Evolutionary conservation across 2,329 filamentous ascomycete genomes (phyloP).

Genomic region (Dothidotthia symphoricarpi): DNA sequence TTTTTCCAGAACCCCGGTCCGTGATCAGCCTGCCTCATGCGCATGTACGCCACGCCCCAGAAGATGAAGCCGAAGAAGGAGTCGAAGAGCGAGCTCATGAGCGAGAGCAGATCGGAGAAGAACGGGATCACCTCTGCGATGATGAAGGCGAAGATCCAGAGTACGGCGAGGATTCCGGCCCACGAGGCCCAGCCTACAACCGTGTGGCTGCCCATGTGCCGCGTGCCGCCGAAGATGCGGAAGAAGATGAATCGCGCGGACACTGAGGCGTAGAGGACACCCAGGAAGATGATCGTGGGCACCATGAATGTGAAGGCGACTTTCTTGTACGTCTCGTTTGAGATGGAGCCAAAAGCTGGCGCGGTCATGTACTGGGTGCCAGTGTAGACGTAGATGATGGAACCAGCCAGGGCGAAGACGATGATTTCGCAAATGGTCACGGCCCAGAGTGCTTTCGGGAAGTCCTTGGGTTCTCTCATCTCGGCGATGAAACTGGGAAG

Average conservation of each 20-base stretch:
- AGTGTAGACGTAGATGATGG: conserved; percentile 80
- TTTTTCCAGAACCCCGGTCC: conserved; percentile 53
- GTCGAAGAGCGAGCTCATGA: conserved; percentile 88
- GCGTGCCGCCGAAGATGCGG: conserved; percentile 75
- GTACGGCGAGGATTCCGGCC: conserved; percentile 68
- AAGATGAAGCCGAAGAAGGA: conserved; percentile 96
- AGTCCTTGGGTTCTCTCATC: conserved; percentile 79
- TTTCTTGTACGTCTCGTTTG: conserved; percentile 75
- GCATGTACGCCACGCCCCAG: conserved; percentile 79
- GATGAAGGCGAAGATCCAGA: conserved; percentile 87
- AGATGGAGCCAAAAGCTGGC: conserved; percentile 82
- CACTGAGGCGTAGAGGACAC: conserved; percentile 86
- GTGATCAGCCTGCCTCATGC: conserved; percentile 68
- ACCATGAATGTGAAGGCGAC: conserved; percentile 93
- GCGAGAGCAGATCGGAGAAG: conserved; percentile 72
- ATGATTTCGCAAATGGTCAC: conserved; percentile 87
- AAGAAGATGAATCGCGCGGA: conserved; percentile 91
- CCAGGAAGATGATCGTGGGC: conserved; percentile 87
- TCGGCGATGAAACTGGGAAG: conserved; percentile 93
- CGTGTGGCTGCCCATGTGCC: conserved; percentile 79
- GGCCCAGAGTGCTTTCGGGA: conserved; percentile 88
- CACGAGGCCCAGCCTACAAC: conserved; percentile 76
- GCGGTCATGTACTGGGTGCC: conserved; percentile 86
- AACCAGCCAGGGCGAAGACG: conserved; percentile 78
- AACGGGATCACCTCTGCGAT: conserved; percentile 93